These are phyloP conservation scores for Bromus sterilis DNA, from an alignment of 176 grass and related monocot genomes.

Conservation along the genomic window DNA sequence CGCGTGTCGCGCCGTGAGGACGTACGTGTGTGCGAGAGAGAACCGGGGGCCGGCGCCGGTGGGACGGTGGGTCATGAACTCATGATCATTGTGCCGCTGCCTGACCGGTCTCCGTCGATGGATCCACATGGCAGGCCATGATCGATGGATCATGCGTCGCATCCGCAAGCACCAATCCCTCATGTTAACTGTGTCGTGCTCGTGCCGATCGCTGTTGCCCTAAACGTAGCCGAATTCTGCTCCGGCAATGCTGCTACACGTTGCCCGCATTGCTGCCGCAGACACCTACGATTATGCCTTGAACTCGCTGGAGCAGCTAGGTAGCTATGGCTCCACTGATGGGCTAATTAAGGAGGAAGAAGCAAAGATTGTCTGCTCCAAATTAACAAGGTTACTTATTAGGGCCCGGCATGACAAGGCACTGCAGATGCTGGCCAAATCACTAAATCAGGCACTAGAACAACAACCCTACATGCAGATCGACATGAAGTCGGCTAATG, in stretches of 20 bases:
- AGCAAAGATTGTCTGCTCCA: not conserved
- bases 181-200: not conserved
- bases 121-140: not conserved
- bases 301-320: too few relatives aligned
- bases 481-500: constrained; percentile 26
- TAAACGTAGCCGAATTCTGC: not conserved
- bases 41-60: too few relatives aligned
- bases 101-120: not conserved
- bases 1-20: too few relatives aligned
- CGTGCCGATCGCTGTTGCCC: not conserved
- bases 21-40: too few relatives aligned
- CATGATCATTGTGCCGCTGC: not conserved
- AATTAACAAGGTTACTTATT: not conserved
- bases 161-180: not conserved
- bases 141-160: too few relatives aligned
- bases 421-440: not conserved
- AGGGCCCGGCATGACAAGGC: too few relatives aligned
- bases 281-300: too few relatives aligned
- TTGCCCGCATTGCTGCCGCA: too few relatives aligned
- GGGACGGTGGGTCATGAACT: too few relatives aligned
- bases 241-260: not conserved
- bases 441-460: not conserved
- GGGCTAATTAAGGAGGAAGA: not conserved
- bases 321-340: too few relatives aligned
- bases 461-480: not conserved